These are phyloP conservation scores for Geoglossum glabrum DNA, from an alignment of 495 filamentous ascomycete species.

Conservation along the genomic window DNA sequence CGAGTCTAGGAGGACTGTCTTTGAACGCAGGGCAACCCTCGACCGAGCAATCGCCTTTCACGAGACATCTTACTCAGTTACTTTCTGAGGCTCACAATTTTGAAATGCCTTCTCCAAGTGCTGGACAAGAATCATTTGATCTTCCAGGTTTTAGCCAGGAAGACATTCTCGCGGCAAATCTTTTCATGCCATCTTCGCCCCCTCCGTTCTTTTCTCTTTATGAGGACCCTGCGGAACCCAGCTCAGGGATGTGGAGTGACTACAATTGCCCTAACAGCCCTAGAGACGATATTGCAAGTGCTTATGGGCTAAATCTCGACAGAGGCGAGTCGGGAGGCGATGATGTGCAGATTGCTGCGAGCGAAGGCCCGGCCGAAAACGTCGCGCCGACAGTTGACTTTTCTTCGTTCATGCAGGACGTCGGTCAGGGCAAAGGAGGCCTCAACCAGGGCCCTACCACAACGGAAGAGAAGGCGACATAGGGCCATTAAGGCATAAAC, in stretches of 20 bases:
- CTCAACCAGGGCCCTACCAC: neutral
- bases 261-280: neutral
- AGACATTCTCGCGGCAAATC: constrained; percentile 23
- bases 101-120: neutral
- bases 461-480: neutral
- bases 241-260: constrained; percentile 5
- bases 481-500: neutral
- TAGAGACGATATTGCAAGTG: neutral
- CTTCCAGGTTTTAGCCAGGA: neutral
- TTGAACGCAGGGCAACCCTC: neutral
- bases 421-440: neutral
- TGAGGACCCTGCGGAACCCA: constrained; percentile 14
- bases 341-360: neutral
- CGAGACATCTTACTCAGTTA: constrained; percentile 36
- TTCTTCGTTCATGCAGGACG: neutral
- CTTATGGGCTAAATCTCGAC: neutral
- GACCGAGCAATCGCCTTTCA: constrained; percentile 29
- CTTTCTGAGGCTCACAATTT: constrained; percentile 31
- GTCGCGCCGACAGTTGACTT: neutral
- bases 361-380: neutral
- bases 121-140: constrained; percentile 14
- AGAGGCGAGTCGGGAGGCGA: neutral
- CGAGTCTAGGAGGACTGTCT: constrained; percentile 7
- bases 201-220: constrained; percentile 22
- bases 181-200: constrained; percentile 32